Conservation (phyloP, 192 early-diverging fungal species). For the Gaertneriomyces sp. region DNA sequence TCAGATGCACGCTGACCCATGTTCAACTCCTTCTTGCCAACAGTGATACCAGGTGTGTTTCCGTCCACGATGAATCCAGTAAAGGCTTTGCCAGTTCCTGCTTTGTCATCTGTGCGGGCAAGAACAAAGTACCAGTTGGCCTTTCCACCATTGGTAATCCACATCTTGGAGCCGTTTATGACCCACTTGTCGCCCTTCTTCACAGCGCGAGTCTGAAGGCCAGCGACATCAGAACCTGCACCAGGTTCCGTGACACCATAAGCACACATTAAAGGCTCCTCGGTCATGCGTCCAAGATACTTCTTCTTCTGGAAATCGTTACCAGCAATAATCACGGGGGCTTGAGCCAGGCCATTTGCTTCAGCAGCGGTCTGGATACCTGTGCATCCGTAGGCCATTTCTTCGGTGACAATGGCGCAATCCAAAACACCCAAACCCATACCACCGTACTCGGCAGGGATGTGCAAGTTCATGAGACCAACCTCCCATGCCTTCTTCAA, state of each 20-base stretch:
- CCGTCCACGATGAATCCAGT: conserved; percentile 95
- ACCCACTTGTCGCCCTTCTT: conserved; percentile 87
- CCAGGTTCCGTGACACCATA: conserved; percentile 71
- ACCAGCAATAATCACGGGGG: conserved; percentile 83
- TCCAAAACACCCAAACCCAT: conserved; percentile 85
- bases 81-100: conserved; percentile 79
- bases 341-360: conserved; percentile 92
- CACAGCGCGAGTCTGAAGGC: conserved; percentile 65
- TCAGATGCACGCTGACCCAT: conserved; percentile 94
- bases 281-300: conserved; percentile 94
- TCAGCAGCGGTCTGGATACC: conserved; percentile 97
- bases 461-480: conserved; percentile 87
- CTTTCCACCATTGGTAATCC: conserved; percentile 95
- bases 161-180: conserved; percentile 94
- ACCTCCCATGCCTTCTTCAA: conserved; percentile 82
- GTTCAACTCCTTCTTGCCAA: conserved; percentile 94
- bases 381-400: conserved; percentile 88
- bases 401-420: conserved; percentile 81
- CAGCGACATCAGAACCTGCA: conserved; percentile 72
- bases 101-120: conserved; percentile 79
- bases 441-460: conserved; percentile 82
- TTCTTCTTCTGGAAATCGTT: conserved; percentile 90
- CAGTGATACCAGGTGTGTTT: conserved; percentile 80
- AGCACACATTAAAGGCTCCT: conserved; percentile 91
- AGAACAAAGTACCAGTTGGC: conserved; percentile 98